Evolutionary conservation across 1,284 basidiomycete genomes (phyloP), one percentile per base, ranked within the genome.

Genomic region (Pulchroboletus neoregius): DNA sequence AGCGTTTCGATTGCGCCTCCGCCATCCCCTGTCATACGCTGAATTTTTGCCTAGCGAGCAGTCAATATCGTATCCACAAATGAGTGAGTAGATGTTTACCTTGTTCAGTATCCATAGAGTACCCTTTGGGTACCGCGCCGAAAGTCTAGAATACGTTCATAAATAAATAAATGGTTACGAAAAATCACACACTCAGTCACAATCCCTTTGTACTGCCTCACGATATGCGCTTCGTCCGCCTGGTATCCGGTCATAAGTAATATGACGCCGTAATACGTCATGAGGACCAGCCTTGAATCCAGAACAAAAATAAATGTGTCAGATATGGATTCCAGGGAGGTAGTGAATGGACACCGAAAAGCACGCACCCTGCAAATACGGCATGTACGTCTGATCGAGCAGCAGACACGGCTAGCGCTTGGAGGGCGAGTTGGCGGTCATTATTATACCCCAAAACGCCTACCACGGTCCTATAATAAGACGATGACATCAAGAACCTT

Each of bases 191-290:
- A 81, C 82, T 68, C 75, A 48, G 80, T 75, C 1, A 88, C 76
- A 31, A 88, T 79, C 3, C 71, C 72, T 16, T 69, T 69, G 57
- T 86, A 86, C 53, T 85, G 80, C 46, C 68, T 73, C 32, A 87
- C 57, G 8, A 85, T 80, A 44, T 76, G 74, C 32, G 70, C 68
- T 58, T 84, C 83, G 49, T 89, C 79, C 1, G 85, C 84, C 60
- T 87, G 86, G 56, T 80, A 90, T 4, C 87, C 86, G 7, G 82
- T 70, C 24, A 85, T 62, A 1, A 87, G 74, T 5, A 89, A 71
- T 3, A 88, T 78, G 39, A 82, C 74, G 26, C 87, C 83, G 45
- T 86, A 72, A 58, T 88, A 89, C 5, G 84, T 84, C 84, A 89
- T 88, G 8, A 90, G 66, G 0, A 84, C 75, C n/a, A 90, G 68